These are phyloP conservation scores for Gamarada debralockiae DNA, from an alignment of 495 filamentous ascomycete genomes.

Conservation along the genomic window DNA sequence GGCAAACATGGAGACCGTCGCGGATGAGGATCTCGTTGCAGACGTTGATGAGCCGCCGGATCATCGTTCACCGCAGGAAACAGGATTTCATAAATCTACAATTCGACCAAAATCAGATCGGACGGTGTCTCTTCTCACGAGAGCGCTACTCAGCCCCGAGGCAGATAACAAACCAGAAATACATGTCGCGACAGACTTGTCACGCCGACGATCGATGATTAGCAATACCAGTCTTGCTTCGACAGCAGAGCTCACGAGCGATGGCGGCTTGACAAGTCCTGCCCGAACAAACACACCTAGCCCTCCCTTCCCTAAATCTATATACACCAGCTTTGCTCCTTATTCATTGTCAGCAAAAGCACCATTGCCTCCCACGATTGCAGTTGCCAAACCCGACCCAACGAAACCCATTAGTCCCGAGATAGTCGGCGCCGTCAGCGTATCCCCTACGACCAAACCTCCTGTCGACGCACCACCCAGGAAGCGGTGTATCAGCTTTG, in stretches of 20 bases:
- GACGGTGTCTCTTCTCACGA: conserved; percentile 75
- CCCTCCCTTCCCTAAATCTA: conserved; percentile 59
- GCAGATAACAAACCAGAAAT: conserved; percentile 28
- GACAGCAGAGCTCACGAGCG: conserved; percentile 84
- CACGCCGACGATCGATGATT: conserved; percentile 63
- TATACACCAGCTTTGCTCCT: conserved; percentile 22
- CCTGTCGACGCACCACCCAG: conserved; percentile 33
- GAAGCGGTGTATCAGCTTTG: conserved; percentile 91
- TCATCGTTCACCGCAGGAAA: conserved; percentile 25
- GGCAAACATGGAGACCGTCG: conserved; percentile 19
- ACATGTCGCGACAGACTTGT: conserved; percentile 35
- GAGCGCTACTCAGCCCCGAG: conserved; percentile 64
- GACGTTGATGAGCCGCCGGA: conserved; percentile 50
- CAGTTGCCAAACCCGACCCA: background rate
- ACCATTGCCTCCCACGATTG: background rate
- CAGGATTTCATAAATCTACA: conserved; percentile 38
- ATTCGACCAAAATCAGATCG: conserved; percentile 38
- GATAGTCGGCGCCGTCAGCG: background rate
- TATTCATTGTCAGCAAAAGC: conserved; percentile 17
- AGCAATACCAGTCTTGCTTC: conserved; percentile 76
- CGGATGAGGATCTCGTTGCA: conserved; percentile 45
- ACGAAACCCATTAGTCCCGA: background rate
- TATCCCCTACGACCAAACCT: conserved; percentile 23
- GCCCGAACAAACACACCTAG: conserved; percentile 85
- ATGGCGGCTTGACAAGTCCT: conserved; percentile 87